Percentiles rank a stretch among this genome's conserved stretches.
Evolutionary conservation across 345 rosid genomes (phyloP).

Genomic region (Geranium brycei): DNA sequence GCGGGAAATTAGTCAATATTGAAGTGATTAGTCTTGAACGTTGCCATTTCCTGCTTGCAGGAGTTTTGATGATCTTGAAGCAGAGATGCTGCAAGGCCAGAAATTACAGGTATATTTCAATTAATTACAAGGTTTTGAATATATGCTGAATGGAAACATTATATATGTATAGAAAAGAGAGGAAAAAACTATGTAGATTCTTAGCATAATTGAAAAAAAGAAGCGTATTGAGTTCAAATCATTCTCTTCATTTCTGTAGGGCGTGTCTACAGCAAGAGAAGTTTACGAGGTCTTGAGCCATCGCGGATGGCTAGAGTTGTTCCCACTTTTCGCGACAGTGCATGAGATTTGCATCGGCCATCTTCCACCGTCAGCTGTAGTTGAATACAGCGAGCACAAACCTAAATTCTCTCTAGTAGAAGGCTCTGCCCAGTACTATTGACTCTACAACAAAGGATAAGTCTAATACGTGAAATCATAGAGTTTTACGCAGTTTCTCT

Average conservation of each 20-base stretch:
- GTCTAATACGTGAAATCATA: background rate
- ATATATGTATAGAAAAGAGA: no score
- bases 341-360: slow-evolving; percentile 58
- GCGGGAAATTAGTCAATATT: background rate
- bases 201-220: background rate
- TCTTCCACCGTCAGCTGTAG: slow-evolving; percentile 81
- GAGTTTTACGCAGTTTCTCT: background rate
- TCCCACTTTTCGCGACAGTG: slow-evolving; percentile 75
- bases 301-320: slow-evolving; percentile 70
- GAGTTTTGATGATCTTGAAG: slow-evolving; percentile 94
- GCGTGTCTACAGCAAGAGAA: slow-evolving; percentile 83
- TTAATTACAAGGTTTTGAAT: background rate
- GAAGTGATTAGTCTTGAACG: slow-evolving; percentile 4
- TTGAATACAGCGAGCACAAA: slow-evolving; percentile 59
- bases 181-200: background rate
- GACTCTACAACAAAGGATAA: slow-evolving; percentile 5
- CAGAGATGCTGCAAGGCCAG: slow-evolving; percentile 88
- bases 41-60: slow-evolving; percentile 24
- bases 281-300: slow-evolving; percentile 65
- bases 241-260: slow-evolving; percentile 28
- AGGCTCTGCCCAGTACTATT: slow-evolving; percentile 19
- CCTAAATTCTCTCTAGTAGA: slow-evolving; percentile 27
- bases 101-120: slow-evolving; percentile 64
- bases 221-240: background rate
- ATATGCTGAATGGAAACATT: background rate